Conservation (phyloP, 2,329 filamentous ascomycete genomes). For the Fusarium tjaetaba region DNA sequence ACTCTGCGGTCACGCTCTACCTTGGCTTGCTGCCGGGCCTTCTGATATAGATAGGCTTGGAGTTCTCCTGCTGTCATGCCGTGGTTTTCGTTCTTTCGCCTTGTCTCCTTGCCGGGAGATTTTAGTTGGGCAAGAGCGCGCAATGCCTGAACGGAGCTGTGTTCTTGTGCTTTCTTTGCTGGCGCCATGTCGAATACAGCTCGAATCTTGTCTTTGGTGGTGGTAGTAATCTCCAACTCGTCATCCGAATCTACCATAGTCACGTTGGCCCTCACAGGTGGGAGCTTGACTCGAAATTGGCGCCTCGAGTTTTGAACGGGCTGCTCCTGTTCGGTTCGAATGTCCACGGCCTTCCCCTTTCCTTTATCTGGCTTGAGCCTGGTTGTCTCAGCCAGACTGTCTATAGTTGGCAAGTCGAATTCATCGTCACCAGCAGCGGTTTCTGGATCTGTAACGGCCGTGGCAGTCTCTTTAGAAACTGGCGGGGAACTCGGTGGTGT, state of each 20-base stretch:
- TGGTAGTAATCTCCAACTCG: conserved; percentile 70
- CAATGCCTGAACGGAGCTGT: conserved; percentile 72
- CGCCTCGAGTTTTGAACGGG: conserved; percentile 52
- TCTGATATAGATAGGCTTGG: conserved; percentile 72
- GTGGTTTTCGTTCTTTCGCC: conserved; percentile 55
- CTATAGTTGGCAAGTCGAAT: conserved; percentile 46
- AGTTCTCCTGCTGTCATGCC: conserved; percentile 77
- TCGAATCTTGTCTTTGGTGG: conserved; percentile 62
- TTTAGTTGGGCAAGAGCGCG: conserved; percentile 78
- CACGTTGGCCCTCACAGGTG: conserved; percentile 52
- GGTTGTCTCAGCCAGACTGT: conserved; percentile 48
- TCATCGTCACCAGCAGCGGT: conserved; percentile 17
- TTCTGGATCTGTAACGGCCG: not conserved
- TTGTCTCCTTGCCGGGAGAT: conserved; percentile 66
- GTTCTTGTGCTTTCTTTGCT: conserved; percentile 69
- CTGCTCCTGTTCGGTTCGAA: conserved; percentile 26
- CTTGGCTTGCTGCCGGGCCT: conserved; percentile 82
- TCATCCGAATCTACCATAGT: conserved; percentile 62
- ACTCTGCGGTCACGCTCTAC: conserved; percentile 81
- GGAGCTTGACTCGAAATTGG: conserved; percentile 62
- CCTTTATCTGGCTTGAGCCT: conserved; percentile 61
- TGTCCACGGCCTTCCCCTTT: conserved; percentile 64
- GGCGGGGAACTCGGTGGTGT: conserved; percentile 80
- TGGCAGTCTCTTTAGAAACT: conserved; percentile 45
- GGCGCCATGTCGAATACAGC: conserved; percentile 78